Evolutionary conservation across 2,329 filamentous ascomycete genomes (phyloP), one percentile per base, ranked within the genome.

Genomic region (Claviceps spartinae): DNA sequence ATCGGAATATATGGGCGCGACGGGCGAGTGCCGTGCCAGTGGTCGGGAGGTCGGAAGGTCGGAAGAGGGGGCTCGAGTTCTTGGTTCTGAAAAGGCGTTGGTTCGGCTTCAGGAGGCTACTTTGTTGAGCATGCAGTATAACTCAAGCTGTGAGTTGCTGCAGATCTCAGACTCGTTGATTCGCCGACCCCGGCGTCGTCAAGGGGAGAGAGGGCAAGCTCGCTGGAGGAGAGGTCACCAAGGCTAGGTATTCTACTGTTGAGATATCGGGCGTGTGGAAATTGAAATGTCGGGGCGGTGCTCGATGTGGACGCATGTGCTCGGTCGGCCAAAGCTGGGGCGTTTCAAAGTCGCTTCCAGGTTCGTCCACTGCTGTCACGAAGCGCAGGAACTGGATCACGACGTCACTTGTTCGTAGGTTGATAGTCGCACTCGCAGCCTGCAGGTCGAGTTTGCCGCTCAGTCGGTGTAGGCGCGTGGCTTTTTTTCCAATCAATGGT

Each of bases 1-100:
- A 95, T 95, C 70, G 73, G 65, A 60, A 62, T 67, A 65, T 62
- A 59, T 59, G 59, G 50, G 53, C 54, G 60, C 54, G 60, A 61
- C 60, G 58, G 57, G 58, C 58, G 30, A 54, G 54, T 57, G 49
- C 46, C 52, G 48, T 53, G 48, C 52, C 48, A 47, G 46, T 50
- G 46, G 47, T 42, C 46, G 52, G 52, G 48, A n/a, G 30, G 49
- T 37, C 40, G 52, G 51, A 26, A 22, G 41, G 9, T 34, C 11
- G 14, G n/a, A 16, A 22, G n/a, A 7, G 22, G 43, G 8, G 4
- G 9, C 11, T 43, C 41, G 41, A 22, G 18, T 43, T 42, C 11
- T n/a, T n/a, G 38, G 13, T 8, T 42, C 18, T 42, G 41, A 4
- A 9, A 34, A 34, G 30, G 30, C 9, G 30, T 34, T 34, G 30